Conservation (phyloP, 805 yeast species). For the Lipomyces spencermartinsiae region DNA sequence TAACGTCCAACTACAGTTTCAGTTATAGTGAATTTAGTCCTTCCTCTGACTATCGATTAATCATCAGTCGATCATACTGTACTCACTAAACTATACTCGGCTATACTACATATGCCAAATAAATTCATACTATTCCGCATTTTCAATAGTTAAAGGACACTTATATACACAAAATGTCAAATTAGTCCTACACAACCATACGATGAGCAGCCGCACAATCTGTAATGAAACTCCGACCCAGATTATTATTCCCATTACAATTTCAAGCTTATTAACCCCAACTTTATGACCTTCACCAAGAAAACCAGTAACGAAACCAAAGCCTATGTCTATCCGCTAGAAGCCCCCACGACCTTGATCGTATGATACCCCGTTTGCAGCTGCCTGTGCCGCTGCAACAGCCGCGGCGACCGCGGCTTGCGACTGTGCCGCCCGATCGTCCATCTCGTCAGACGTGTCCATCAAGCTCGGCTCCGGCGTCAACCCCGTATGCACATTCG, state of each 20-base stretch:
- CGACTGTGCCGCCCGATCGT: background rate
- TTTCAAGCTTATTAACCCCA: background rate
- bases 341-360: background rate
- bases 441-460: conserved; percentile 19
- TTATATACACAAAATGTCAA: background rate
- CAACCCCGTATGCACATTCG: conserved; percentile 15
- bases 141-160: background rate
- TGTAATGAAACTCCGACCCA: background rate
- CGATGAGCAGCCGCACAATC: background rate
- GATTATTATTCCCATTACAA: background rate
- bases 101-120: background rate
- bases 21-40: too few relatives aligned
- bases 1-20: too few relatives aligned
- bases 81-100: background rate
- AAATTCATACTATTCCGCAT: background rate
- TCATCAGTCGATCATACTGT: background rate
- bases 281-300: background rate
- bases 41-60: background rate
- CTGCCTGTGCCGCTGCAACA: background rate
- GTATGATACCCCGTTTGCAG: background rate
- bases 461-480: conserved; percentile 24
- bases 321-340: background rate
- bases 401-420: background rate
- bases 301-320: background rate
- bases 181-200: background rate